Evolutionary conservation across 2,329 filamentous ascomycete genomes (phyloP), one percentile per base, ranked within the genome.

Genomic region (Cordyceps cateniannulata): DNA sequence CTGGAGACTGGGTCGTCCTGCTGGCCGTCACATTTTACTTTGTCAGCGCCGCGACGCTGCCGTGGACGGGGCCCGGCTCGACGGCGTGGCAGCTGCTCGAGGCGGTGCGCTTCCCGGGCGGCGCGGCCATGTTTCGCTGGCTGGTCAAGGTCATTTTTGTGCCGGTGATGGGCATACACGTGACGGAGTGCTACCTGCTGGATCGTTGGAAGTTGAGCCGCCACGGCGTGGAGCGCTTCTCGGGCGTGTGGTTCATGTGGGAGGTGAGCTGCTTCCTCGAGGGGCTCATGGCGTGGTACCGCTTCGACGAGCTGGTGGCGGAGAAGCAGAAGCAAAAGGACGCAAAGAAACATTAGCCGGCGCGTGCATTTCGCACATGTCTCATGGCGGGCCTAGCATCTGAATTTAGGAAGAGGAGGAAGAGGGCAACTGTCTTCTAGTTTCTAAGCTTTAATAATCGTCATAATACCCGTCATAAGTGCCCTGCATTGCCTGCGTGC

Each of bases 91-190:
- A 75, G 22, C 64, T 77, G 12, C 69, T 87, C 3, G 75, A 86
- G 32, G 68, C 66, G 9, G 70, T 4, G 5, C 32, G 75, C 44
- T 82, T 86, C 58, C 85, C 86, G 0, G 77, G 78, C 1, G 86
- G 90, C 10, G 79, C 84, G 2, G 70, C 69, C 2, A 81, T 82
- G 61, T 87, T 85, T 66, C 77, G 79, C 64, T 81, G 77, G 70
- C 72, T 89, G 1, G 85, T 88, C 63, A 81, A 81, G 53, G 70
- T 75, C 16, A 75, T 93, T 47, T 76, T 88, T 59, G 66, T 76
- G 22, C 77, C 83, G 0, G 82, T 93, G 61, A 3, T 91, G 1
- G 77, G 69, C 0, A 81, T 91, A 14, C 93, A 97, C 73, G 24
- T 79, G 0, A 62, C 72, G 3, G 93, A 97, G 77, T 74, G 79